Base-by-base conservation (phyloP, 768 basidiomycete species). In the Botryobasidium botryosum region DNA sequence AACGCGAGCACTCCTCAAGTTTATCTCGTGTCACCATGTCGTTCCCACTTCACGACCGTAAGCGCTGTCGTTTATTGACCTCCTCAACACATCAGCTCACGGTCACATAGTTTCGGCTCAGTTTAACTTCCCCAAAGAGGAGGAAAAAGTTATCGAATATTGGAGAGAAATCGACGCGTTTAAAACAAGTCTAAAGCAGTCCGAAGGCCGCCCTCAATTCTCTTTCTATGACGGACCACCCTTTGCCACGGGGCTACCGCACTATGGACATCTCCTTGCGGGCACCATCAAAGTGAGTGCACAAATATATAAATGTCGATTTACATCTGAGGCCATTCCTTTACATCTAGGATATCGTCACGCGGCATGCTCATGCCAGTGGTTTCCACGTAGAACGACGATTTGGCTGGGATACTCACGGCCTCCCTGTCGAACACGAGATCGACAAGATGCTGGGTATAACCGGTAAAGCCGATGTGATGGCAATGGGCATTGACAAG, bases 381-480 rank as follows among this genome's bases (percentile, higher is more conserved):
- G 92, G 92, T 5, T 79, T 75, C 61, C 82, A 96, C 57, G 92
- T 97, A 53, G 72, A 79, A 46, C 78, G 92, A 47, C 76, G 92
- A 43, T 97, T 97, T 59, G 92, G 92, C 44, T 97, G 92, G 92
- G 92, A 97, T 63, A 96, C 91, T 4, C 92, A 99, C 64, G 92
- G 92, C 42, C 75, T 99, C 23, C 94, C 92, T 28, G 90, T 99
- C 57, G 94, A 99, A 62, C 91, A 96, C 66, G 87, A 94, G 67
- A 99, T 99, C 66, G 94, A 99, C 71, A 97, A 96, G 68, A 79
- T 74, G 55, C 70, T 97, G 37, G 76, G 76, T 32, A 94, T 97
- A 67, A 90, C 80, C 26, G 77, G 87, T 21, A 85, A 83, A 58
- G 85, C 76, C 37, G 94, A 99, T 59, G 94, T 99, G 35, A 69